A percentile compares a stretch with the other conserved stretches of the same genome.
phyloP scores from a whole-genome alignment of 2,329 filamentous ascomycete species.

The Verticillium zaregamsianum region DNA sequence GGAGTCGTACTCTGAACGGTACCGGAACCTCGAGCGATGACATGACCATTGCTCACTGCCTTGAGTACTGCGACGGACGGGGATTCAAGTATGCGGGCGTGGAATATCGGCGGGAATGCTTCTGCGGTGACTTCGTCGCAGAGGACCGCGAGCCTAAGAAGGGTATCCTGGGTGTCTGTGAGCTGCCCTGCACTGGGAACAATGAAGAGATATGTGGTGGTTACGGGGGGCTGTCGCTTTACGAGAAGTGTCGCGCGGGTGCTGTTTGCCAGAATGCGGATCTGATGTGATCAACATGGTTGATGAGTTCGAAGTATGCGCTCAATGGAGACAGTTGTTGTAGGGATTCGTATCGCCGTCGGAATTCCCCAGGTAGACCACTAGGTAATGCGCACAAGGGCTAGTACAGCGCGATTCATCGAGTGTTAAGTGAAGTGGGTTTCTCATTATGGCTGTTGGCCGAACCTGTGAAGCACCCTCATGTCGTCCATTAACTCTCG shows the following conservation, averaged over 20 bases:
- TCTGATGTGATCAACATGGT: slow-evolving; percentile 4
- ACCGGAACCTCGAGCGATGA: slow-evolving; percentile 20
- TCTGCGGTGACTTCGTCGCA: slow-evolving; percentile 26
- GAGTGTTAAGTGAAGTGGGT: not conserved
- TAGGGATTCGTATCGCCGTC: too few relatives aligned
- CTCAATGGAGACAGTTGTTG: too few relatives aligned
- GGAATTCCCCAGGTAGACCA: too few relatives aligned
- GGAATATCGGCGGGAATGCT: slow-evolving; percentile 33
- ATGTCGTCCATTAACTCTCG: not conserved
- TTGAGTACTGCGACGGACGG: slow-evolving; percentile 24
- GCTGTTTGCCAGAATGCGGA: slow-evolving; percentile 17
- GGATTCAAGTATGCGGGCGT: slow-evolving; percentile 28
- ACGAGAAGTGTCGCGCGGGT: slow-evolving; percentile 25
- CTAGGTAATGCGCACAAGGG: too few relatives aligned
- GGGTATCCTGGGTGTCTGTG: slow-evolving; percentile 37
- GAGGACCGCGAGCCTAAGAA: slow-evolving; percentile 23
- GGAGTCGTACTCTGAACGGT: slow-evolving; percentile 23
- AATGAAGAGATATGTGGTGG: slow-evolving; percentile 15
- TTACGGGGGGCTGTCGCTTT: slow-evolving; percentile 25
- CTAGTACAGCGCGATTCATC: too few relatives aligned
- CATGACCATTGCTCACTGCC: slow-evolving; percentile 29
- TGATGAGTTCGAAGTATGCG: not conserved
- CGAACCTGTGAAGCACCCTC: not conserved
- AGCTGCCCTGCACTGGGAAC: slow-evolving; percentile 14
- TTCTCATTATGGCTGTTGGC: not conserved